These are phyloP conservation scores for Colletotrichum sublineola DNA, from an alignment of 2,329 filamentous ascomycete species.

Conservation along the genomic window DNA sequence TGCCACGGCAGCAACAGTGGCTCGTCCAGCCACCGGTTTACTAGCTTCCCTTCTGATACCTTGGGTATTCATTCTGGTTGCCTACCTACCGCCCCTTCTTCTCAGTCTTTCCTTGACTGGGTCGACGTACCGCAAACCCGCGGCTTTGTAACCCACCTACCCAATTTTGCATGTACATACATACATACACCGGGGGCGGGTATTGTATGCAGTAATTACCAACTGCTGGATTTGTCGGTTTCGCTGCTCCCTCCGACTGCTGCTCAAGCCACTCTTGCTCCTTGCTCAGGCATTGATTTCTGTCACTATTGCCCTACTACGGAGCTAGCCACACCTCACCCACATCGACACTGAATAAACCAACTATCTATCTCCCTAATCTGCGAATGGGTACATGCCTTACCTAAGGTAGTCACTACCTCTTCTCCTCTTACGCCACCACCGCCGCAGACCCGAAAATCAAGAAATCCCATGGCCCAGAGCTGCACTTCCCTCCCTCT, in stretches of 20 bases:
- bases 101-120: not conserved
- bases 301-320: not conserved
- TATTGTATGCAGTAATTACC: too few species aligned
- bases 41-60: not conserved
- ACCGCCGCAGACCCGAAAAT: slow-evolving; percentile 18
- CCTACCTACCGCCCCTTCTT: not conserved
- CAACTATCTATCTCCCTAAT: not conserved
- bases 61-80: not conserved
- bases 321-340: not conserved
- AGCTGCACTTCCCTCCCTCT: slow-evolving; percentile 6
- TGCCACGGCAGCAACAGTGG: not conserved
- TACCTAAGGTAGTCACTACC: not conserved
- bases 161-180: not conserved
- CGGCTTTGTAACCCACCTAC: not conserved
- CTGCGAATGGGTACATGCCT: not conserved
- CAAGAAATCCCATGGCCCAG: slow-evolving; percentile 5
- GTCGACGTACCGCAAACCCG: not conserved
- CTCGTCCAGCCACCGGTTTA: not conserved
- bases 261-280: not conserved
- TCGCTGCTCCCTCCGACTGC: not conserved
- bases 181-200: too few species aligned
- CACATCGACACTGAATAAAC: too few species aligned
- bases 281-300: not conserved
- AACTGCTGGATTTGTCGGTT: not conserved
- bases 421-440: slow-evolving; percentile 3